phyloP scores from a whole-genome alignment of 805 yeast genomes.

The Candida odintsovae region DNA sequence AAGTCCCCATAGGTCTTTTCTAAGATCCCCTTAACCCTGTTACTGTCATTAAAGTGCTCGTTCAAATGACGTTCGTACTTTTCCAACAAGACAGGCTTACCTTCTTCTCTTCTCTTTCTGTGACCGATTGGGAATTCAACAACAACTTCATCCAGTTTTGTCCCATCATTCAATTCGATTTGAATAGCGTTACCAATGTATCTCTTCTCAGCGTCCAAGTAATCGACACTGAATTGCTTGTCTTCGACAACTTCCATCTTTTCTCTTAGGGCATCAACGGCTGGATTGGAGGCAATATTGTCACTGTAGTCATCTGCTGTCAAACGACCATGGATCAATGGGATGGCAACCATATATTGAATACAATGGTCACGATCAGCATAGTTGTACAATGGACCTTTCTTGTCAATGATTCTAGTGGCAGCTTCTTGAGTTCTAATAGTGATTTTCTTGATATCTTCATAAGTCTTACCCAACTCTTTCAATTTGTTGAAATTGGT shows the following conservation, averaged over 20 bases:
- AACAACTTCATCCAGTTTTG: conserved; percentile 43
- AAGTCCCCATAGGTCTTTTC: conserved; percentile 30
- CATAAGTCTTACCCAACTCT: conserved; percentile 35
- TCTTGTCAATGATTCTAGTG: conserved; percentile 52
- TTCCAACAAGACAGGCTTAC: conserved; percentile 44
- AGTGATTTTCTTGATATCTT: conserved; percentile 43
- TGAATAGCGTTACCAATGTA: conserved; percentile 50
- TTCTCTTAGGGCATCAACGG: conserved; percentile 43
- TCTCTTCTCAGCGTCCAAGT: conserved; percentile 52
- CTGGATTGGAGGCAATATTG: conserved; percentile 43
- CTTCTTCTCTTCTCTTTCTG: conserved; percentile 52
- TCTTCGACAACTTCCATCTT: conserved; percentile 53
- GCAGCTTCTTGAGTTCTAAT: conserved; percentile 60
- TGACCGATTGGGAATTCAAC: conserved; percentile 58
- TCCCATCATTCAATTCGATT: conserved; percentile 48
- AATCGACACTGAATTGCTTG: conserved; percentile 41
- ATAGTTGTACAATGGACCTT: conserved; percentile 54
- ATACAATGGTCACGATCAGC: conserved; percentile 64
- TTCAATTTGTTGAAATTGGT: conserved; percentile 33
- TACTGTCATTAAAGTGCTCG: conserved; percentile 34
- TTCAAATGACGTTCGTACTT: conserved; percentile 48
- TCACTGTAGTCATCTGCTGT: conserved; percentile 56
- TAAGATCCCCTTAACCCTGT: conserved; percentile 34
- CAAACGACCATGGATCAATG: conserved; percentile 47
- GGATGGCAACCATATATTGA: conserved; percentile 57